Conservation (phyloP, 2,329 filamentous ascomycete species). For the Pseudocercospora pini-densiflorae region DNA sequence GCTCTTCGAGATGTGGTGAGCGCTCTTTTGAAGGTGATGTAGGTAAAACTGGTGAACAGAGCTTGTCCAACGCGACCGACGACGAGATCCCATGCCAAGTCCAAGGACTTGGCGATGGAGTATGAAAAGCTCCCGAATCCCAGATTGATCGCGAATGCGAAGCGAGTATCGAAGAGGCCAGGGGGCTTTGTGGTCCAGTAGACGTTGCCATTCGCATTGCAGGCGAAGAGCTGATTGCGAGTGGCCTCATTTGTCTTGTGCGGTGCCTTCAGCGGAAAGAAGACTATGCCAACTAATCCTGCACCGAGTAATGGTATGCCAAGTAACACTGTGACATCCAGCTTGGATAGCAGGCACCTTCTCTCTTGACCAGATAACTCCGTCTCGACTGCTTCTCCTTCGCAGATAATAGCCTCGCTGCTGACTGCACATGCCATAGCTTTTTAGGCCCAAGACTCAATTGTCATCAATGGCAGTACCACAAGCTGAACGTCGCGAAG, state of each 20-base stretch:
- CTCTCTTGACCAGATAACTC: not conserved
- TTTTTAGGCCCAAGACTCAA: no score
- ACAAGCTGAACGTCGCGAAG: not conserved
- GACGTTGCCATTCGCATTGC: not conserved
- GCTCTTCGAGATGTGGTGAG: not conserved
- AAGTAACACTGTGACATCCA: not conserved
- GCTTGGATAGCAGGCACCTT: not conserved
- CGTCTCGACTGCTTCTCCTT: not conserved
- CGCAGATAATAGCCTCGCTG: not conserved
- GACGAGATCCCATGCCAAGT: constrained; percentile 20
- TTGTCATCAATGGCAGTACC: not conserved
- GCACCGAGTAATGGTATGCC: not conserved
- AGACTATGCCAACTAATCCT: not conserved
- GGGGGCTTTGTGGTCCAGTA: not conserved
- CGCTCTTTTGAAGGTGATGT: not conserved
- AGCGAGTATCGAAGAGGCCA: not conserved
- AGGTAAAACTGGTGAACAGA: not conserved
- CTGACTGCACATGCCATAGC: not conserved
- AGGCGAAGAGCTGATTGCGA: not conserved
- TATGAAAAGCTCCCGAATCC: constrained; percentile 15
- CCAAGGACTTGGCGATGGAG: constrained; percentile 17
- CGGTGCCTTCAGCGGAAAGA: not conserved
- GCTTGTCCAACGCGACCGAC: constrained; percentile 17
- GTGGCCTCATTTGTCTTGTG: not conserved
- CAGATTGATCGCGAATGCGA: constrained; percentile 12